phyloP scores from a whole-genome alignment of 306 rosid species.

The Trifolium subterraneum region DNA sequence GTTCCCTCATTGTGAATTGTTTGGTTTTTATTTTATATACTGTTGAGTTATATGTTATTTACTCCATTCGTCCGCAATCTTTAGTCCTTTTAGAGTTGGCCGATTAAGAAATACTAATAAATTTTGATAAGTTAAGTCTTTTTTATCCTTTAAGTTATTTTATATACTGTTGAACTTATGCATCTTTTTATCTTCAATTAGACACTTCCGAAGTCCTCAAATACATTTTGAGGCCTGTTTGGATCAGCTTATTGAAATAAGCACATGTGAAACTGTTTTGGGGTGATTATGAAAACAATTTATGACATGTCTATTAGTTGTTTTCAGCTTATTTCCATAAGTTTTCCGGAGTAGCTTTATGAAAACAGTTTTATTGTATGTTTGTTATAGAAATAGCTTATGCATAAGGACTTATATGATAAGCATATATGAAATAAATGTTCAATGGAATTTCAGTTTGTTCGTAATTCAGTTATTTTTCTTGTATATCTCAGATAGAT shows the following conservation, averaged over 20 bases:
- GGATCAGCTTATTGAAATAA: neutral
- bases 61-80: too few species aligned
- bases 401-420: too few species aligned
- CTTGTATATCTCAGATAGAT: constrained; percentile 60
- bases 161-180: neutral
- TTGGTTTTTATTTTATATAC: neutral
- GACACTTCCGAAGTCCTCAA: neutral
- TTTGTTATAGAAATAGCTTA: neutral
- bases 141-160: too few species aligned
- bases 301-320: neutral
- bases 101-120: too few species aligned
- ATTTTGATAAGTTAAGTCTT: too few species aligned
- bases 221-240: constrained; percentile 9
- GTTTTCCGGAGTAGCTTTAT: neutral
- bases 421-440: neutral
- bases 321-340: neutral
- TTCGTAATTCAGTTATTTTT: neutral
- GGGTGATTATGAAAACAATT: neutral
- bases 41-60: constrained; percentile 2
- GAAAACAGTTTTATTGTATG: neutral
- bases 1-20: neutral
- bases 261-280: neutral
- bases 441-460: neutral
- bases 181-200: neutral
- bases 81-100: too few species aligned